Conservation (phyloP, 2,329 filamentous ascomycete genomes). For the Drechmeria coniospora region DNA sequence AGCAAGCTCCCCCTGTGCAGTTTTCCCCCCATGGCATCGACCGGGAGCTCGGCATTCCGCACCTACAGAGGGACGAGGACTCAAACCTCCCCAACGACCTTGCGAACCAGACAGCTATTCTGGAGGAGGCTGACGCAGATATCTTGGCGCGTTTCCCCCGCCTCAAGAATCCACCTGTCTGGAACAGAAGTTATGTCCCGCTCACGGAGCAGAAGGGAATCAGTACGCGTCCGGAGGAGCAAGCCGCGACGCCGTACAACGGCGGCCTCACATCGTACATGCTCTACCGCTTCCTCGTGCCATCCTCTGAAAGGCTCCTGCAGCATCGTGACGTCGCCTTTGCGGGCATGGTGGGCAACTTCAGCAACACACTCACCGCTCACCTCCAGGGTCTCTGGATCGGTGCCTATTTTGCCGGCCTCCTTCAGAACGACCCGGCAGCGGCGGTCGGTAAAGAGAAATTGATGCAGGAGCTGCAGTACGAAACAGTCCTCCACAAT, state of each 20-base stretch:
- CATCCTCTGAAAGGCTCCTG: conserved; percentile 21
- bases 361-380: conserved; percentile 24
- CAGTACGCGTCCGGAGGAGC: conserved; percentile 13
- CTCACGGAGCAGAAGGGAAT: conserved; percentile 23
- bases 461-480: conserved; percentile 26
- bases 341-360: conserved; percentile 26
- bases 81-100: conserved; percentile 11
- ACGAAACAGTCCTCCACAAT: conserved; percentile 46
- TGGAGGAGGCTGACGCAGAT: conserved; percentile 31
- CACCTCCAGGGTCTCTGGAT: conserved; percentile 46
- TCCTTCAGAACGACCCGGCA: conserved; percentile 9
- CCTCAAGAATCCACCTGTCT: conserved; percentile 33
- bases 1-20: conserved; percentile 32
- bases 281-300: conserved; percentile 31
- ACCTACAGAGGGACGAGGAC: conserved; percentile 13
- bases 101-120: conserved; percentile 19
- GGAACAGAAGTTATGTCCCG: conserved; percentile 28
- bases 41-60: conserved; percentile 32
- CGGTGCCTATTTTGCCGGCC: conserved; percentile 40
- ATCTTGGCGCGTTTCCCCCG: conserved; percentile 38
- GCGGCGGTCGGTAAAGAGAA: conserved; percentile 4
- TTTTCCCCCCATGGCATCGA: conserved; percentile 34
- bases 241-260: conserved; percentile 12
- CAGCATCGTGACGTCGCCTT: conserved; percentile 26
- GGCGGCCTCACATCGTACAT: conserved; percentile 18